These are phyloP conservation scores for Tolypocladium cylindrosporum DNA, from an alignment of 2,329 filamentous ascomycete species.

Conservation along the genomic window DNA sequence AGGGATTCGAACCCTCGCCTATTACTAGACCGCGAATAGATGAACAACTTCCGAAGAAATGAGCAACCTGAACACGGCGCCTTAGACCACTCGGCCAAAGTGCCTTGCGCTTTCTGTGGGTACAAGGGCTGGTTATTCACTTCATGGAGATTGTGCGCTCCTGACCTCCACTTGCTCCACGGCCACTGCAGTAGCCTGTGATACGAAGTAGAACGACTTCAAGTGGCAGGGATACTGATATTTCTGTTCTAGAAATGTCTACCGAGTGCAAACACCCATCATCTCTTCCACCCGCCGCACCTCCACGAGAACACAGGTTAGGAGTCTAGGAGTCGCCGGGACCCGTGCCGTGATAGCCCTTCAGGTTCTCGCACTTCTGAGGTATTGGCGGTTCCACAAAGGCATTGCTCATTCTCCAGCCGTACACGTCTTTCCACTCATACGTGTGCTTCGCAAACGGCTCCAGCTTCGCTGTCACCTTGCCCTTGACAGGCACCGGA, in stretches of 20 bases:
- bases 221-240: too few species aligned
- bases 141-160: too few species aligned
- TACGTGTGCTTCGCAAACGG: conserved; percentile 9
- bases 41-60: not conserved
- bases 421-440: not conserved
- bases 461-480: conserved; percentile 13
- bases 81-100: conserved; percentile 16
- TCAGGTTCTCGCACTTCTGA: not conserved
- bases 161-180: too few species aligned
- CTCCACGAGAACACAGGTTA: not conserved
- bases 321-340: not conserved
- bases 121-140: not conserved
- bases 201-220: too few species aligned
- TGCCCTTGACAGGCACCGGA: conserved; percentile 16
- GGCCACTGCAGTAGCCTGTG: too few species aligned
- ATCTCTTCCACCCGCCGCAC: too few species aligned
- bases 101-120: conserved; percentile 8
- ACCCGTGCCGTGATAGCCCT: not conserved
- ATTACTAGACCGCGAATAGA: conserved; percentile 15
- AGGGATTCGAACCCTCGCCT: conserved; percentile 21
- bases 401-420: not conserved
- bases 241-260: too few species aligned
- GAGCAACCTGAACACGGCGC: conserved; percentile 10
- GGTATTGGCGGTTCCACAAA: not conserved
- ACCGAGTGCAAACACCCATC: too few species aligned